phyloP scores from a whole-genome alignment of 2,329 filamentous ascomycete species.

The Stagonosporopsis rhizophila region DNA sequence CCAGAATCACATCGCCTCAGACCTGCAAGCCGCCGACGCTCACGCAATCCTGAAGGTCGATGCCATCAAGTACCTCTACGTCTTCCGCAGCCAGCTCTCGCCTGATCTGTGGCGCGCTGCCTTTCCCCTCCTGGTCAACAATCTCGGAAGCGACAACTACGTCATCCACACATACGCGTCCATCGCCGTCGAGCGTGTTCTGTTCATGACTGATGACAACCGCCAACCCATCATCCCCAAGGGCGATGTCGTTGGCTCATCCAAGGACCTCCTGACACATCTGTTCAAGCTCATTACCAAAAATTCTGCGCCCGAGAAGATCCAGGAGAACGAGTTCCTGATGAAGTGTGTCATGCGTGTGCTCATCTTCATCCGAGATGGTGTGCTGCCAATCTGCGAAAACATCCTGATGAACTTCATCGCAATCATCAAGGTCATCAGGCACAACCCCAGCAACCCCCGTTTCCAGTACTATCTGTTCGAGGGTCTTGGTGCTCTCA shows the following conservation, averaged over 20 bases:
- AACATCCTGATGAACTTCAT: slow-evolving; percentile 83
- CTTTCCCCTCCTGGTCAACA: slow-evolving; percentile 88
- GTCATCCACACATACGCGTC: slow-evolving; percentile 98
- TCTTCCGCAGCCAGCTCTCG: slow-evolving; percentile 92
- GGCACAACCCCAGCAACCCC: slow-evolving; percentile 94
- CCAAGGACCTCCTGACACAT: slow-evolving; percentile 86
- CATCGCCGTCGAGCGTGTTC: slow-evolving; percentile 91
- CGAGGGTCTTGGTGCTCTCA: slow-evolving; percentile 88
- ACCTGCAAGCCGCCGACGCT: slow-evolving; percentile 75
- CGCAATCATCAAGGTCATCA: slow-evolving; percentile 89
- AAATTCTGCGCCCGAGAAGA: slow-evolving; percentile 83
- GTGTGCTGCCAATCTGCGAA: slow-evolving; percentile 75
- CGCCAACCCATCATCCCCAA: slow-evolving; percentile 81
- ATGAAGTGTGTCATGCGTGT: slow-evolving; percentile 99
- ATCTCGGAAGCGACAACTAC: slow-evolving; percentile 87
- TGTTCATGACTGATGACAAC: slow-evolving; percentile 80
- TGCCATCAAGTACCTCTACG: slow-evolving; percentile 97
- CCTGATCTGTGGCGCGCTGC: slow-evolving; percentile 91
- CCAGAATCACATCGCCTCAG: slow-evolving; percentile 87
- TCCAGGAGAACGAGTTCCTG: slow-evolving; percentile 98
- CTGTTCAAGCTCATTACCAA: slow-evolving; percentile 91
- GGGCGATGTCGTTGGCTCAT: slow-evolving; percentile 77
- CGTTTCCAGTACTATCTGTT: slow-evolving; percentile 99
- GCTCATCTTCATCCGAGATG: slow-evolving; percentile 89
- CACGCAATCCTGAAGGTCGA: slow-evolving; percentile 94